Evolutionary conservation across 2,329 filamentous ascomycete species (phyloP), one percentile per base, ranked within the genome.

Genomic region (Trichoderma endophyticum): DNA sequence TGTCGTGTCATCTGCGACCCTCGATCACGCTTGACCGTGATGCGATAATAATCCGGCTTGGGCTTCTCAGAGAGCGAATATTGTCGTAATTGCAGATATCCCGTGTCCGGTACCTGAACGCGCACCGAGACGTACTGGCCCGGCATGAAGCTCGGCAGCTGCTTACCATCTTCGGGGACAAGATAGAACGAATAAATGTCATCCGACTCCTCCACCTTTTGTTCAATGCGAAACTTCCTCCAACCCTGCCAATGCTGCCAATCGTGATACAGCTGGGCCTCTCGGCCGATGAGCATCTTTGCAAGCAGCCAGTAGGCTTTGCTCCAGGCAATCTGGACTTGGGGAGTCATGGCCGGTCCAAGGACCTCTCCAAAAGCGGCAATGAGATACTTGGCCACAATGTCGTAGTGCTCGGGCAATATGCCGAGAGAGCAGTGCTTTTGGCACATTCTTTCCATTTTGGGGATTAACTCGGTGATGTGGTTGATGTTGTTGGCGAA

Each of bases 371-470:
- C 86, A 81, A 94, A 92, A 1, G 92, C 90, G 30, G 86, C 84
- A 57, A 94, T 84, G 14, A 94, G 85, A 77, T 92, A 89, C 77
- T 88, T 88, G 70, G 90, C 92, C 3, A 94, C 91, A 57, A 93
- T 87, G 39, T 86, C 84, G 80, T 94, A 94, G 74, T 93, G 89
- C 51, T 92, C 89, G 0, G 91, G 87, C 70, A 83, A 84, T 77
- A 94, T 89, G 76, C 88, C 89, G 2, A 94, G 84, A 1, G 89
- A 92, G 72, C 88, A 91, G 79, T 94, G 92, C 81, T 93, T 94
- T 79, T 93, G 88, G 79, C 90, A 92, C 76, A 88, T 85, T 32
- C 86, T 84, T 79, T 88, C 86, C 67, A 88, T 83, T 73, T 84
- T 86, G 60, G 85, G 84, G 43, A 85, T 84, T 64, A 88, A 79